Conservation (phyloP, 169 alveolate genomes). For the Eimeria falciformis region DNA sequence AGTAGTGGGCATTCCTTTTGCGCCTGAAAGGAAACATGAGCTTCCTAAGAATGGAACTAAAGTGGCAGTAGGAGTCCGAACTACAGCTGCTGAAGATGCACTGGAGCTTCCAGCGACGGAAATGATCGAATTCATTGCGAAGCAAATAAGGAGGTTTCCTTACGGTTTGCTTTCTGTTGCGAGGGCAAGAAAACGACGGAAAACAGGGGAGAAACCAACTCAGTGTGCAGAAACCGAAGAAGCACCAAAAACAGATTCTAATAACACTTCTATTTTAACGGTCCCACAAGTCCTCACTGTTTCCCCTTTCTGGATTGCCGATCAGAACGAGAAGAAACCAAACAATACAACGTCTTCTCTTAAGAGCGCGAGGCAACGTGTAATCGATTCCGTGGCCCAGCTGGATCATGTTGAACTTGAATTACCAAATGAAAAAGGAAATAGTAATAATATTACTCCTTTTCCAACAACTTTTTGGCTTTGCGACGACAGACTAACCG, state of each 20-base stretch:
- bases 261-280: neutral
- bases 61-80: neutral
- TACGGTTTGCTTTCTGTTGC: slow-evolving; percentile 18
- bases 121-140: neutral
- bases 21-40: neutral
- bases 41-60: neutral
- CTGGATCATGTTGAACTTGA: neutral
- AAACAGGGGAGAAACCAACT: too few species aligned
- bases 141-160: slow-evolving; percentile 9
- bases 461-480: slow-evolving; percentile 78
- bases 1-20: neutral
- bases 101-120: neutral
- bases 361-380: neutral
- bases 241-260: neutral
- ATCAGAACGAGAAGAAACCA: neutral
- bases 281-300: slow-evolving; percentile 9
- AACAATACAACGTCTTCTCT: neutral
- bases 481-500: slow-evolving; percentile 6
- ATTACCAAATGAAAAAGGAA: neutral
- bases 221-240: neutral
- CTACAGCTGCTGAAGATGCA: neutral
- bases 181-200: neutral
- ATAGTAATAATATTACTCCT: neutral
- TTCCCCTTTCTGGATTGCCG: slow-evolving; percentile 31
- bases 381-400: neutral